phyloP scores from a whole-genome alignment of 805 yeast species.

The Wickerhamomyces sydowiorum region DNA sequence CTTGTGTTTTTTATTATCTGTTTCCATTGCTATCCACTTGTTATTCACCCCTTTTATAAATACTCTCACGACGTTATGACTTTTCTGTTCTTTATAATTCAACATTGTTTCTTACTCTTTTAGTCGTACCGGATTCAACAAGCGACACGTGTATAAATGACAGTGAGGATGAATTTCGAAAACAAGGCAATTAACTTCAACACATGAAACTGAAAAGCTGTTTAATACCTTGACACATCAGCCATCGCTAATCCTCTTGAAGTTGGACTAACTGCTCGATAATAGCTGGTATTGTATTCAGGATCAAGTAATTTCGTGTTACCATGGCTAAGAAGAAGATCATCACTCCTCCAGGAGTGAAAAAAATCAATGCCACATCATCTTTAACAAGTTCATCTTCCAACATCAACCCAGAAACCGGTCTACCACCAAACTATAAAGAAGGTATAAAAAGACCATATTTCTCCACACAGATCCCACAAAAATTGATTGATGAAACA shows the following conservation, averaged over 20 bases:
- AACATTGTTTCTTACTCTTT: not conserved
- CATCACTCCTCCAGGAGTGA: not conserved
- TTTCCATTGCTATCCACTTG: not conserved
- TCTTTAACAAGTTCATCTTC: not conserved
- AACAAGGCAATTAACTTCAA: too few species aligned
- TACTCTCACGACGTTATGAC: constrained; percentile 12
- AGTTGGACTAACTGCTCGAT: too few species aligned
- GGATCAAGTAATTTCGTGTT: too few species aligned
- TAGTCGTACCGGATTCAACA: too few species aligned
- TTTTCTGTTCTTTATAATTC: not conserved
- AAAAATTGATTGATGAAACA: constrained; percentile 10
- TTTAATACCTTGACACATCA: too few species aligned
- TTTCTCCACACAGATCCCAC: constrained; percentile 21
- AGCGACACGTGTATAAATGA: too few species aligned
- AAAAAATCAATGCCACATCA: not conserved
- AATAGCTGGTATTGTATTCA: too few species aligned
- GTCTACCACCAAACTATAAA: constrained; percentile 24
- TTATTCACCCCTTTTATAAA: not conserved
- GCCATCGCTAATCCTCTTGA: too few species aligned
- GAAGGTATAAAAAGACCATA: constrained; percentile 28
- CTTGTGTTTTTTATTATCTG: not conserved
- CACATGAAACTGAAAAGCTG: too few species aligned
- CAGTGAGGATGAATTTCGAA: too few species aligned
- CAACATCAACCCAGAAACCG: too few species aligned
- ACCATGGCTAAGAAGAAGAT: constrained; percentile 10